Evolutionary conservation across 805 yeast species (phyloP), one percentile per base, ranked within the genome.

Genomic region (Candida tammaniensis): DNA sequence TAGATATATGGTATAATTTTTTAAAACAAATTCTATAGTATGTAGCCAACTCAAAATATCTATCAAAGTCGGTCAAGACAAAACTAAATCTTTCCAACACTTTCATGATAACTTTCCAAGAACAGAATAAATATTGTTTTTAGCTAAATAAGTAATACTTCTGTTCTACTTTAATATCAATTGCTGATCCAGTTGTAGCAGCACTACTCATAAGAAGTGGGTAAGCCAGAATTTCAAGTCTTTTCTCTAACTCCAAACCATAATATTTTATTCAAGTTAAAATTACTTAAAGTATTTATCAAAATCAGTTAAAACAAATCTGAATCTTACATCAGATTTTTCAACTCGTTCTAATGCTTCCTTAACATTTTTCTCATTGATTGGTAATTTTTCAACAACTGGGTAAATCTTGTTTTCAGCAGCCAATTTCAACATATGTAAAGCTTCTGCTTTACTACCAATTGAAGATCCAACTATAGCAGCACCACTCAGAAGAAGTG

Each of bases 291-390:
- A 38, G 13, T 14, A 40, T 48, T 72, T 61, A 46, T 78, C 74
- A 53, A 61, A 77, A 15, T 74, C 78, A 32, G 73, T 70, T 43
- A 81, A 60, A 5, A 80, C 80, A 49, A 74, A 76, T 64, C 87
- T 72, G 55, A 61, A 68, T 35, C 58, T 57, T 30, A 59, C 69
- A 15, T 59, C 64, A 30, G 61, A 57, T 17, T 50, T 41, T 27
- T 53, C 54, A 29, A 58, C 54, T 42, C 59, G 55, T 30, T 50
- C 51, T 47, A 67, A 50, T 7, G 62, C 71, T 30, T 46, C 42
- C 15, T 46, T 45, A 30, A 57, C 53, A 17, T 61, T 61, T 36
- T 47, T 52, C 35, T 49, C 64, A 39, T 49, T 42, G 34, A 66
- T 52, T n/a, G 64, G 64, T 21, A 65, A 44, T 33, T 58, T 55